Percentiles rank a stretch among this genome's conserved stretches.
phyloP scores from a whole-genome alignment of 2,329 filamentous ascomycete species.

The Calonectria pauciramosa region DNA sequence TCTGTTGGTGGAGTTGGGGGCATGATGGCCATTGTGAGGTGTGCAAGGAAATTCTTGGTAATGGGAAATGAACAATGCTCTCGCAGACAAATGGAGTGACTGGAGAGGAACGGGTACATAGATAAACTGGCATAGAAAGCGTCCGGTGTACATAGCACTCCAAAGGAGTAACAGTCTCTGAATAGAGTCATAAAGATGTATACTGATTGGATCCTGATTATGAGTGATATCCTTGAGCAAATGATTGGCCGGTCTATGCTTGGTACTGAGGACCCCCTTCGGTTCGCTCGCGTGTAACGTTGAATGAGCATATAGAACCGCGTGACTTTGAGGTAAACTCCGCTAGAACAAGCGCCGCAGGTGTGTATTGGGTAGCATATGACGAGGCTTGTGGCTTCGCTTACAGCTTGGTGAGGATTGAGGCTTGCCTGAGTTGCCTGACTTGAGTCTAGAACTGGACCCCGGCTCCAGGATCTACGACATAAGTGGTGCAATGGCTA shows the following conservation, averaged over 20 bases:
- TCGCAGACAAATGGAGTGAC: slow-evolving; percentile 23
- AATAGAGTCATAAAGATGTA: slow-evolving; percentile 28
- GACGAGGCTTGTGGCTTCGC: not conserved
- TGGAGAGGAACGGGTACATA: slow-evolving; percentile 36
- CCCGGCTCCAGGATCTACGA: not conserved
- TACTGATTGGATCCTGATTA: not conserved
- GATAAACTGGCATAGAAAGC: slow-evolving; percentile 34
- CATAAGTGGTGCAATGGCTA: not conserved
- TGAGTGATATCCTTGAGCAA: not conserved
- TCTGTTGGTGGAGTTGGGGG: slow-evolving; percentile 39
- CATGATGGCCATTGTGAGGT: slow-evolving; percentile 27
- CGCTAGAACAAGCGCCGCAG: not conserved
- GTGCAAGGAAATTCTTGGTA: slow-evolving; percentile 32
- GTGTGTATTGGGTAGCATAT: not conserved
- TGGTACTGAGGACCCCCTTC: not conserved
- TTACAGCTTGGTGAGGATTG: not conserved
- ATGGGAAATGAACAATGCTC: slow-evolving; percentile 42
- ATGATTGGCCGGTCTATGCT: not conserved
- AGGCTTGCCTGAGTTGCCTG: not conserved
- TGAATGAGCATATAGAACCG: not conserved
- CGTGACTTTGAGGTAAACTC: not conserved
- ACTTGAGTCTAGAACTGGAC: not conserved
- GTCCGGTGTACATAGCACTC: slow-evolving; percentile 36
- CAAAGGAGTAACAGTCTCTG: slow-evolving; percentile 37
- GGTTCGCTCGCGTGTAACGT: not conserved